Conservation (phyloP, 495 filamentous ascomycete genomes). For the Tuber melanosporum region DNA sequence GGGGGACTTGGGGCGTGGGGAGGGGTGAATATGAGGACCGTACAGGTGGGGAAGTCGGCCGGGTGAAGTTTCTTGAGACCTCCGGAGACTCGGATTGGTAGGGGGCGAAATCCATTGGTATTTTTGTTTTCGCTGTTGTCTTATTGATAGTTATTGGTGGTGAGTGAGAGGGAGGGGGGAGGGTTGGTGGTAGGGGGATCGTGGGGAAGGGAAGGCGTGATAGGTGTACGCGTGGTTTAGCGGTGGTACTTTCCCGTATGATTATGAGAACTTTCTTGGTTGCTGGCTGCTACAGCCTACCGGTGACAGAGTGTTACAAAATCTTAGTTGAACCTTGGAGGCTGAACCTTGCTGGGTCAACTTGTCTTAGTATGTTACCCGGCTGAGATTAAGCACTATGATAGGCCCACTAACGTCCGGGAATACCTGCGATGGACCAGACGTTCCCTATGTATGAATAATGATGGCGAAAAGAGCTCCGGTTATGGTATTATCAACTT, state of each 20-base stretch:
- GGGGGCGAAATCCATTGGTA: slow-evolving; percentile 82
- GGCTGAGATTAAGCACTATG: background rate
- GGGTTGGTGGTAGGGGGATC: background rate
- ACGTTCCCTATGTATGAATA: background rate
- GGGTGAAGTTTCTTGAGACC: slow-evolving; percentile 50
- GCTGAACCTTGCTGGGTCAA: background rate
- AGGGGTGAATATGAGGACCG: slow-evolving; percentile 48
- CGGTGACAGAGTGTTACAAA: background rate
- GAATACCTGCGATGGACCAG: background rate
- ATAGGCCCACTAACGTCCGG: background rate
- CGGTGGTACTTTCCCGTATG: background rate
- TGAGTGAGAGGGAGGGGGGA: slow-evolving; percentile 1
- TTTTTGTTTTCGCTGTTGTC: background rate
- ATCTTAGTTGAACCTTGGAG: background rate
- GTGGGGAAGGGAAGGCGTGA: background rate
- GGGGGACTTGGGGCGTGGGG: slow-evolving; percentile 40
- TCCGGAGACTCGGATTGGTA: slow-evolving; percentile 59
- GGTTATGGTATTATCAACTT: slow-evolving; percentile 1
- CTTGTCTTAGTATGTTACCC: background rate
- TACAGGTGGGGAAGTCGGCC: slow-evolving; percentile 60
- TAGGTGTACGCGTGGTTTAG: slow-evolving; percentile 7
- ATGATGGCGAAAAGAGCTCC: background rate
- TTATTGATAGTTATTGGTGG: slow-evolving; percentile 4
- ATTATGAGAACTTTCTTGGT: background rate
- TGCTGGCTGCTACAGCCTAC: background rate